Evolutionary conservation across 2,329 filamentous ascomycete species (phyloP), one percentile per base, ranked within the genome.

Genomic region (Trichoderma sp.): DNA sequence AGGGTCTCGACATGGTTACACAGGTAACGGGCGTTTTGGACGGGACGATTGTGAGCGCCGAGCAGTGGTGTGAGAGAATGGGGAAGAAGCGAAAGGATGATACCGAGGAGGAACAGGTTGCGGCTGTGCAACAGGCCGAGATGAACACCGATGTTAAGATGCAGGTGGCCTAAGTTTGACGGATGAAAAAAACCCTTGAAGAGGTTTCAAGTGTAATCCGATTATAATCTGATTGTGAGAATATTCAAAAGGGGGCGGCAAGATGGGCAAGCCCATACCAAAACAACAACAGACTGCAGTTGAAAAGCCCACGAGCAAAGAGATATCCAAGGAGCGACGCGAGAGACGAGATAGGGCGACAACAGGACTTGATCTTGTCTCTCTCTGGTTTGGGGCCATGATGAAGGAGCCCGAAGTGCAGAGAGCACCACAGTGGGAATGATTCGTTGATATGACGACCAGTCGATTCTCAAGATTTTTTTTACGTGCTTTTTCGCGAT

Each of bases 1-100:
- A 98, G 78, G 93, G 94, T 0, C 84, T 98, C 16, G 94, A 97
- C 74, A 97, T 98, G 91, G 94, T 98, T 86, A 87, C 89, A 0
- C 94, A 97, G 78, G 93, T 99, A 61, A 96, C 90, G 52, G 89
- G 90, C 5, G 92, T 97, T 2, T 86, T 98, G 10, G 92, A 96
- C 73, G 92, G 93, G 65, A 98, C 96, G 0, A 91, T 98, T 65
- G 87, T 92, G 68, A 96, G 92, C 74, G 96, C 96, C 0, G 95
- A 98, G 79, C 89, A 91, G 74, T 98, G 96, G 96, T 92, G 95
- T 72, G 91, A 94, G 70, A 85, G 90, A 24, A 83, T 97, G 70
- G 92, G 92, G 37, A 81, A 78, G 73, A 77, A 74, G 72, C 72
- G 75, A 68, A 71, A 70, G 14, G 72, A 75, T 14, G 72, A 73